Evolutionary conservation across 2,329 filamentous ascomycete species (phyloP).

Genomic region (Diaporthe sp.): DNA sequence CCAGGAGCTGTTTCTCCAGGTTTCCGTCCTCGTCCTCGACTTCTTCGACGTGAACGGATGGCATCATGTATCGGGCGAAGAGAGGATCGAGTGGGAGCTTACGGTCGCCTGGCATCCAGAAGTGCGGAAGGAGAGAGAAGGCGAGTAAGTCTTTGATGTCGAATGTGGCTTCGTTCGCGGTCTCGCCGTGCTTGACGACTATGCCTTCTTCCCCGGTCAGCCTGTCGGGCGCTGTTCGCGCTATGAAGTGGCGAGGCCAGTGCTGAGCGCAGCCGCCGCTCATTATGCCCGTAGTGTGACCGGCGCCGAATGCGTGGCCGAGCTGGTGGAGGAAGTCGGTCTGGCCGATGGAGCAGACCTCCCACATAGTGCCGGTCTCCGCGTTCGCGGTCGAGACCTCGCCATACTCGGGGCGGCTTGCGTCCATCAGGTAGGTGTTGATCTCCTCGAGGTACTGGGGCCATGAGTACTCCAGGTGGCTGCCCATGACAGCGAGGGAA

Average conservation of each 20-base stretch:
- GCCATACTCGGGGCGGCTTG: background rate
- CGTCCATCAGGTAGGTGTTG: background rate
- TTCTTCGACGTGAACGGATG: background rate
- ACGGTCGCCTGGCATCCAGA: background rate
- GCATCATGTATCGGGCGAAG: background rate
- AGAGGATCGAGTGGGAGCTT: background rate
- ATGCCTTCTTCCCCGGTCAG: background rate
- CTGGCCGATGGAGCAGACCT: background rate
- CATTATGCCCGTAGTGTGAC: background rate
- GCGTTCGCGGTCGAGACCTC: background rate
- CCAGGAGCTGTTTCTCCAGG: background rate
- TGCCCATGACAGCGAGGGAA: background rate
- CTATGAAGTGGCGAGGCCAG: background rate
- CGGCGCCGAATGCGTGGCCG: background rate
- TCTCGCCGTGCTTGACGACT: background rate
- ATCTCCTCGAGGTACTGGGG: background rate
- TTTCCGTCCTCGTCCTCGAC: background rate
- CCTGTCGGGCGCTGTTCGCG: background rate
- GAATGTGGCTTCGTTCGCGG: background rate
- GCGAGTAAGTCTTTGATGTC: background rate
- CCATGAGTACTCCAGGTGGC: background rate
- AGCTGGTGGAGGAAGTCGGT: background rate
- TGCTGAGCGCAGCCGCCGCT: background rate
- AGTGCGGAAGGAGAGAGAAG: background rate
- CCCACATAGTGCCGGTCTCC: background rate